Conservation (phyloP, 768 basidiomycete genomes). For the Suillus discolor region DNA sequence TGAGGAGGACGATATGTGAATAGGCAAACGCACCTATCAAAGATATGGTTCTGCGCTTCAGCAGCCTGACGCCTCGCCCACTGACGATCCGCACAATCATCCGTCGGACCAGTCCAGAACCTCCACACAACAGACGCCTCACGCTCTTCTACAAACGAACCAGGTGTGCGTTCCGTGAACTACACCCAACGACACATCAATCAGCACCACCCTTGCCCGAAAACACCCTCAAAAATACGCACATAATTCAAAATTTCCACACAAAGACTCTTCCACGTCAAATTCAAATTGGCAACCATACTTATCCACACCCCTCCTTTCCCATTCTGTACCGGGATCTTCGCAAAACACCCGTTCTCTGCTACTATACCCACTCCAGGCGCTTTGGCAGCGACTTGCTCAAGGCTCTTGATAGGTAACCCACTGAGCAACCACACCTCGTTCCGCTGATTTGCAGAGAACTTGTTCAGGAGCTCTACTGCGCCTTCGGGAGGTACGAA, state of each 20-base stretch:
- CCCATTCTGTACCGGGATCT: conserved; percentile 37
- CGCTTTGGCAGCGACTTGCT: conserved; percentile 58
- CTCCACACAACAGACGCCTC: conserved; percentile 85
- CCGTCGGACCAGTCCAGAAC: conserved; percentile 65
- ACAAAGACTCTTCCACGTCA: conserved; percentile 81
- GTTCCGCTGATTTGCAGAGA: conserved; percentile 67
- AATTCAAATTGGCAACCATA: conserved; percentile 77
- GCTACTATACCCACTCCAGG: conserved; percentile 82
- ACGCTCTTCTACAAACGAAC: conserved; percentile 82
- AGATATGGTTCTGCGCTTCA: conserved; percentile 91
- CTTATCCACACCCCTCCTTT: conserved; percentile 60
- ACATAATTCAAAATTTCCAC: conserved; percentile 86
- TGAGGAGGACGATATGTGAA: neutral
- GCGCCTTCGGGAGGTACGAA: conserved; percentile 42
- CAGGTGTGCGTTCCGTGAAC: conserved; percentile 90
- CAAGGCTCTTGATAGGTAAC: conserved; percentile 63
- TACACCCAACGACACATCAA: conserved; percentile 28
- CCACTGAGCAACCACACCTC: conserved; percentile 86
- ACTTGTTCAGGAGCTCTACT: conserved; percentile 52
- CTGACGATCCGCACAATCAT: conserved; percentile 59
- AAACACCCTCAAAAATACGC: conserved; percentile 29
- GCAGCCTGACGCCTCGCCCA: conserved; percentile 90
- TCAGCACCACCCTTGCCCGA: neutral
- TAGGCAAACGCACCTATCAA: conserved; percentile 56
- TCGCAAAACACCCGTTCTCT: conserved; percentile 88